Percentiles rank a stretch among this genome's conserved stretches.
Evolutionary conservation across 2,329 filamentous ascomycete species (phyloP).

Genomic region (Fusarium sulawesiense): DNA sequence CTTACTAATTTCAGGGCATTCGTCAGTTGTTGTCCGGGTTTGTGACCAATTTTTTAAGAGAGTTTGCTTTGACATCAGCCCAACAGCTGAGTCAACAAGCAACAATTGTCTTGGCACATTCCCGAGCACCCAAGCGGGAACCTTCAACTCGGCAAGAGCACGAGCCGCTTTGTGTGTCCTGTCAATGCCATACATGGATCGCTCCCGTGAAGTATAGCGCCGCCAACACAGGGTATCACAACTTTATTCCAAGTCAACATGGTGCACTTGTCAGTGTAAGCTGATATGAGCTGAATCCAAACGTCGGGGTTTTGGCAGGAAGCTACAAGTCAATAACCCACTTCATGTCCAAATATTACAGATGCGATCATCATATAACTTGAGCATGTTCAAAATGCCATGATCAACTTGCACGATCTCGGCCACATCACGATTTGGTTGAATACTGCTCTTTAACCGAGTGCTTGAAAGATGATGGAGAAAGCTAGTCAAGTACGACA

Average conservation of each 20-base stretch:
- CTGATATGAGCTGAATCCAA: background rate
- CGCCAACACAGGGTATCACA: background rate
- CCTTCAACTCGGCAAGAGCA: constrained; percentile 16
- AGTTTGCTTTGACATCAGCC: constrained; percentile 7
- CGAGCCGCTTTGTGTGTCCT: constrained; percentile 30
- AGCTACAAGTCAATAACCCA: background rate
- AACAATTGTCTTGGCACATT: constrained; percentile 37
- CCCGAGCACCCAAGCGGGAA: constrained; percentile 16
- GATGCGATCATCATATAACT: background rate
- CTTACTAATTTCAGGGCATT: background rate
- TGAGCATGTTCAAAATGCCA: background rate
- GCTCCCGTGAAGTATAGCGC: constrained; percentile 24
- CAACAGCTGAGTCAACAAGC: constrained; percentile 1
- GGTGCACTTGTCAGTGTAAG: background rate
- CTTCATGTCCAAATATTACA: background rate
- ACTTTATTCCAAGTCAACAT: background rate
- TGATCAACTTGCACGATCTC: background rate
- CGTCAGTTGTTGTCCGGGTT: background rate
- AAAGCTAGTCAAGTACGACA: background rate
- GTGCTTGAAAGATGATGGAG: background rate
- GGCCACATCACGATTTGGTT: background rate
- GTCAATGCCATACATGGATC: constrained; percentile 7
- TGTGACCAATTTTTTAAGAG: background rate
- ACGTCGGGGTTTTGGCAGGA: background rate
- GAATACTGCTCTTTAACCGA: background rate